These are phyloP conservation scores for Pelargonium fulgidum DNA, from an alignment of 441 rosid species.

Conservation along the genomic window DNA sequence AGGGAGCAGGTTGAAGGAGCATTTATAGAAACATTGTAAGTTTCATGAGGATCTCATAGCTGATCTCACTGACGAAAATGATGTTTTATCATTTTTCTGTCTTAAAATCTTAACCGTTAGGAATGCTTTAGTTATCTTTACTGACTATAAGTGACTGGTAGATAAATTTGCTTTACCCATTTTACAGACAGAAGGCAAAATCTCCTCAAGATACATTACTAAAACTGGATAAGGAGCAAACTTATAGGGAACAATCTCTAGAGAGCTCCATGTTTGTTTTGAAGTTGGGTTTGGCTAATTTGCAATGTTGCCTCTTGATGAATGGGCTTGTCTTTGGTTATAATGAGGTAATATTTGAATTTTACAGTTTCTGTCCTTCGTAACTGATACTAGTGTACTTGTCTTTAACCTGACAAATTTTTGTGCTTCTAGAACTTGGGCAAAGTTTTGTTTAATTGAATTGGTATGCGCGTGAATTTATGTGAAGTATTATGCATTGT, in stretches of 20 bases:
- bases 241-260: slow-evolving; percentile 47
- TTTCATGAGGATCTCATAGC: slow-evolving; percentile 20
- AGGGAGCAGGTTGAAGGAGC: slow-evolving; percentile 83
- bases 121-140: neutral
- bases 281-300: slow-evolving; percentile 77
- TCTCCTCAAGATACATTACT: slow-evolving; percentile 74
- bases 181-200: slow-evolving; percentile 65
- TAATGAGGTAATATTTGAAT: slow-evolving; percentile 55
- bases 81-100: neutral
- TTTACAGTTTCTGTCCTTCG: slow-evolving; percentile 7
- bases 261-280: slow-evolving; percentile 80
- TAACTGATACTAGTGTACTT: neutral
- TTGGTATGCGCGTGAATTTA: neutral
- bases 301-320: slow-evolving; percentile 78
- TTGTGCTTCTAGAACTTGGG: neutral
- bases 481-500: neutral
- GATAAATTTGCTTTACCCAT: slow-evolving; percentile 11
- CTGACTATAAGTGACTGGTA: neutral
- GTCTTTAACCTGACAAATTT: neutral
- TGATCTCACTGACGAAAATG: slow-evolving; percentile 6
- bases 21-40: slow-evolving; percentile 90
- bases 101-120: neutral
- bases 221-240: slow-evolving; percentile 69
- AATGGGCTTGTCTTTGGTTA: slow-evolving; percentile 89
- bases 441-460: neutral